Conservation (phyloP, 495 filamentous ascomycete species). For the Xylaria nigripes region DNA sequence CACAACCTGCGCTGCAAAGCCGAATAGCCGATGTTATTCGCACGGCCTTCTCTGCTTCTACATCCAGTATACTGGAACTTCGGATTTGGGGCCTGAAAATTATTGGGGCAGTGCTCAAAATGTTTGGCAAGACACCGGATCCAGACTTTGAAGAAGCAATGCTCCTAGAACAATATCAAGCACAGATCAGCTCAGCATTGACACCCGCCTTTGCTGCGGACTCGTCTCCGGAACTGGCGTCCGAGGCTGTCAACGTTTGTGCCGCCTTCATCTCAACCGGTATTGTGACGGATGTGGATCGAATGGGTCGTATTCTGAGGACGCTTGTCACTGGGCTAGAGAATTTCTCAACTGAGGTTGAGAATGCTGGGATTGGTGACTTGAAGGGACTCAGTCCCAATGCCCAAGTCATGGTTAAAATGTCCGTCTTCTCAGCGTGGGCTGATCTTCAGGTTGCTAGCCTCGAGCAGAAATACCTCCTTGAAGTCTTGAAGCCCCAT, state of each 20-base stretch:
- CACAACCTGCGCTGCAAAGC: conserved; percentile 67
- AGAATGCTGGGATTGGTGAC: conserved; percentile 85
- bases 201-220: conserved; percentile 94
- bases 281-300: conserved; percentile 93
- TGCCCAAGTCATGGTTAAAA: conserved; percentile 95
- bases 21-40: conserved; percentile 89
- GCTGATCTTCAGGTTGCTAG: conserved; percentile 97
- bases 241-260: conserved; percentile 95
- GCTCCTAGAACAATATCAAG: conserved; percentile 94
- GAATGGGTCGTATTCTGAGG: conserved; percentile 95
- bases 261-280: conserved; percentile 93
- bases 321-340: conserved; percentile 85
- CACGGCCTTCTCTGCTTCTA: conserved; percentile 96
- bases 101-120: conserved; percentile 84
- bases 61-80: conserved; percentile 81
- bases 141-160: conserved; percentile 94
- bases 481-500: conserved; percentile 82
- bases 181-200: conserved; percentile 92
- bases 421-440: conserved; percentile 96
- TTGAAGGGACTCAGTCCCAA: conserved; percentile 90
- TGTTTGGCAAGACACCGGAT: conserved; percentile 93
- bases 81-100: conserved; percentile 85
- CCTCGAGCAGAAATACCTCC: conserved; percentile 82
- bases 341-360: conserved; percentile 77
- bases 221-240: conserved; percentile 89